Percentiles rank a stretch among this genome's conserved stretches.
These are phyloP conservation scores for Aspergillus luchuensis DNA, from an alignment of 2,329 filamentous ascomycete genomes.

Conservation along the genomic window DNA sequence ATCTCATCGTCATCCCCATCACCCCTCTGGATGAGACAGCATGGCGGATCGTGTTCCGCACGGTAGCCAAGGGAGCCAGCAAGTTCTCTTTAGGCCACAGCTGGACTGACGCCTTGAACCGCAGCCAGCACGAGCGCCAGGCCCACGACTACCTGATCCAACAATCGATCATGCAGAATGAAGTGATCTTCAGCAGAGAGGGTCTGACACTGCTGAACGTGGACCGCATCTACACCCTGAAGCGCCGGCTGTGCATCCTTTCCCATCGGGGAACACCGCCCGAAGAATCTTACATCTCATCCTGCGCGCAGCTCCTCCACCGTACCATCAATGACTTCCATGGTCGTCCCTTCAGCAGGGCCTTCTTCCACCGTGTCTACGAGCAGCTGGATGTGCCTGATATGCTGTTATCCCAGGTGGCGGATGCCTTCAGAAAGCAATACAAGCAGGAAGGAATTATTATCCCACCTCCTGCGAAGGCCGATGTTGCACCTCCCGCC, in stretches of 20 bases:
- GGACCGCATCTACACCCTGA: conserved; percentile 50
- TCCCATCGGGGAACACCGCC: conserved; percentile 33
- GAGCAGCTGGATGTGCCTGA: conserved; percentile 44
- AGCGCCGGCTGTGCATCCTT: conserved; percentile 44
- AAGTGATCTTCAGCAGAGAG: conserved; percentile 48
- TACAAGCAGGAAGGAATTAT: conserved; percentile 45
- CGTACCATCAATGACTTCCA: conserved; percentile 44
- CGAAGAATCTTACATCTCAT: conserved; percentile 39
- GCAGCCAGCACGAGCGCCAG: conserved; percentile 38
- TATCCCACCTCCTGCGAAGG: conserved; percentile 25
- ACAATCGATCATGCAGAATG: conserved; percentile 48
- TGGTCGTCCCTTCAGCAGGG: conserved; percentile 46
- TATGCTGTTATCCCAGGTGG: conserved; percentile 40
- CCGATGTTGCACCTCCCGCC: not conserved
- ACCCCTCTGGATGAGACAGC: conserved; percentile 33
- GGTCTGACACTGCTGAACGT: conserved; percentile 48
- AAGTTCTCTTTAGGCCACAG: conserved; percentile 42
- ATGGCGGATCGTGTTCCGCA: conserved; percentile 36
- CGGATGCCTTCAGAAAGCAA: conserved; percentile 36
- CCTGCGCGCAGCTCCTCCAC: conserved; percentile 44
- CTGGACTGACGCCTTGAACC: conserved; percentile 43
- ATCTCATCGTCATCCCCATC: conserved; percentile 43
- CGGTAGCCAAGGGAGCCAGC: conserved; percentile 39
- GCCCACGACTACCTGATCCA: conserved; percentile 45
- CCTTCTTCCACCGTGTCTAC: conserved; percentile 48